Conservation (phyloP, 441 rosid genomes). For the Brassica balearica region DNA sequence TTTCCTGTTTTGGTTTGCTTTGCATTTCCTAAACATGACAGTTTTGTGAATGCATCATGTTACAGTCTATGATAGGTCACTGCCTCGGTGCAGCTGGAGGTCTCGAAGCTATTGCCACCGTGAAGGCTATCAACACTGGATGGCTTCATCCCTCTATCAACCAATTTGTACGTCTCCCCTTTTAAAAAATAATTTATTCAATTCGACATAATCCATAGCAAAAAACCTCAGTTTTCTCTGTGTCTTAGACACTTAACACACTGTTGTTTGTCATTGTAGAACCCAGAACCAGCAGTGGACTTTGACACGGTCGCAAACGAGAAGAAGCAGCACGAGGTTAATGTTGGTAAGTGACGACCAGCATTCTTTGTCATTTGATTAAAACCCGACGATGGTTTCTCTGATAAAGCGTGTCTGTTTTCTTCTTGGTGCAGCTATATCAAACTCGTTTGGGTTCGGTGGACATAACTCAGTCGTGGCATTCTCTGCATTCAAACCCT, state of each 20-base stretch:
- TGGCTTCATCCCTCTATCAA: slow-evolving; percentile 94
- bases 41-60: slow-evolving; percentile 24
- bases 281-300: slow-evolving; percentile 85
- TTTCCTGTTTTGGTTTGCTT: slow-evolving; percentile 24
- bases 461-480: slow-evolving; percentile 97
- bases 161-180: slow-evolving; percentile 70
- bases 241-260: not conserved
- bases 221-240: slow-evolving; percentile 12
- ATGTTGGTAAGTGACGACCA: slow-evolving; percentile 72
- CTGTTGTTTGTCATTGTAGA: slow-evolving; percentile 52
- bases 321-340: slow-evolving; percentile 87
- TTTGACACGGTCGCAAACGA: slow-evolving; percentile 84
- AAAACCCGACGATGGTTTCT: not conserved
- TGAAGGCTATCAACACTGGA: slow-evolving; percentile 91
- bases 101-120: slow-evolving; percentile 89
- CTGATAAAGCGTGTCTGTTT: slow-evolving; percentile 6
- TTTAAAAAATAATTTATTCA: not conserved
- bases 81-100: slow-evolving; percentile 99
- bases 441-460: slow-evolving; percentile 86
- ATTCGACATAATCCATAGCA: not conserved
- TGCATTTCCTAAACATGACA: slow-evolving; percentile 23
- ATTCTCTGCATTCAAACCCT: slow-evolving; percentile 81
- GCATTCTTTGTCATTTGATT: not conserved
- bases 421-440: slow-evolving; percentile 39
- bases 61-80: slow-evolving; percentile 99